Percentiles rank a stretch among this genome's conserved stretches.
These are phyloP conservation scores for Cyphellophora europaea DNA, from an alignment of 2,329 filamentous ascomycete species.

Conservation along the genomic window DNA sequence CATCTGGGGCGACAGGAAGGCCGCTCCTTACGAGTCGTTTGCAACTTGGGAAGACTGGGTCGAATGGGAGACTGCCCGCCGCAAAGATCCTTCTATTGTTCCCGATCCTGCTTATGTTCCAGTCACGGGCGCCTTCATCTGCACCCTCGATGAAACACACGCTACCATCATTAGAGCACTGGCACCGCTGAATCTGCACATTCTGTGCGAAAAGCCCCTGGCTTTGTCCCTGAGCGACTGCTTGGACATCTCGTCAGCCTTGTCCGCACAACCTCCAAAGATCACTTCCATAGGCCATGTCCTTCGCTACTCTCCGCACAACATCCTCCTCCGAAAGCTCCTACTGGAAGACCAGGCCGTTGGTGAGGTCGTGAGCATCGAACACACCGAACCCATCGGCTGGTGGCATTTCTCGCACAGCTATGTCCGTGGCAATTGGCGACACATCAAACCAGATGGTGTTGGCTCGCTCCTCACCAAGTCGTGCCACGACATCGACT, in stretches of 20 bases:
- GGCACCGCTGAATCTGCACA: slow-evolving; percentile 60
- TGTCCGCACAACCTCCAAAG: slow-evolving; percentile 21
- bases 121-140: slow-evolving; percentile 51
- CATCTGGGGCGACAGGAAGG: slow-evolving; percentile 54
- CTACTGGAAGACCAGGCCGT: slow-evolving; percentile 66
- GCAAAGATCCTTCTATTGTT: slow-evolving; percentile 35
- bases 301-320: slow-evolving; percentile 85
- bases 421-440: slow-evolving; percentile 90
- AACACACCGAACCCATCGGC: slow-evolving; percentile 89
- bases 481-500: slow-evolving; percentile 91
- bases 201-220: slow-evolving; percentile 93
- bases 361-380: slow-evolving; percentile 74
- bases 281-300: slow-evolving; percentile 93
- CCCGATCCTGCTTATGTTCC: slow-evolving; percentile 42
- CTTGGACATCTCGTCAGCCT: slow-evolving; percentile 36
- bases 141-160: slow-evolving; percentile 82
- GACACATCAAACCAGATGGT: slow-evolving; percentile 64
- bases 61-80: slow-evolving; percentile 51
- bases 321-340: slow-evolving; percentile 70
- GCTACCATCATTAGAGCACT: slow-evolving; percentile 68
- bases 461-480: slow-evolving; percentile 78
- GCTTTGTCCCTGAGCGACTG: slow-evolving; percentile 72
- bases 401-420: slow-evolving; percentile 94
- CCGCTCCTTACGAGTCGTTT: slow-evolving; percentile 60
- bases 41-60: slow-evolving; percentile 65